Conservation (phyloP, 2,329 filamentous ascomycete genomes). For the Esteya vermicola region DNA sequence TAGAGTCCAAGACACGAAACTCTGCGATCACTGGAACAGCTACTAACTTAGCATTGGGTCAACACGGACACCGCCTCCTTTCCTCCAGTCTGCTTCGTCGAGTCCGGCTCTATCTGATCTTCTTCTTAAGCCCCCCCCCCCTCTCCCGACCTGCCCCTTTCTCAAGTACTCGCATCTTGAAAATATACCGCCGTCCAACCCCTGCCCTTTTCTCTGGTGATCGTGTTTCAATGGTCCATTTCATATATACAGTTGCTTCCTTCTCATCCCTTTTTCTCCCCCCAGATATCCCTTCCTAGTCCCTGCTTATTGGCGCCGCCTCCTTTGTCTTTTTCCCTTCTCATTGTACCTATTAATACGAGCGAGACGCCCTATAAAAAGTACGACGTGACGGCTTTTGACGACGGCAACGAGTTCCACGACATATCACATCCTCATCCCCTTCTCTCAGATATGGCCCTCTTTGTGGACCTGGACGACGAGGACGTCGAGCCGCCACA, state of each 20-base stretch:
- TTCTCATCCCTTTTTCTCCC: constrained; percentile 1
- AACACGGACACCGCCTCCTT: neutral
- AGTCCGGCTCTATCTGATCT: neutral
- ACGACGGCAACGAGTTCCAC: neutral
- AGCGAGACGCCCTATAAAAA: too few relatives aligned
- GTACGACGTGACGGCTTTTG: neutral
- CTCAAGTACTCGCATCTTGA: neutral
- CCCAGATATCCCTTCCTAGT: neutral
- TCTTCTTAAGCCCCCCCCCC: neutral
- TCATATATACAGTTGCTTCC: neutral
- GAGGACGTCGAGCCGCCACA: constrained; percentile 17
- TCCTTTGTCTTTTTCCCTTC: constrained; percentile 2
- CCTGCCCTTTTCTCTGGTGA: neutral
- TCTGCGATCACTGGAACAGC: neutral
- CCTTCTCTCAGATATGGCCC: too few relatives aligned
- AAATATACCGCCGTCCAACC: neutral
- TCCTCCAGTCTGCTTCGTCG: neutral
- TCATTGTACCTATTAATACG: too few relatives aligned
- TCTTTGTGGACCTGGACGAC: constrained; percentile 19
- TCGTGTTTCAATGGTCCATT: constrained; percentile 4
- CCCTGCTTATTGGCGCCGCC: constrained; percentile 1
- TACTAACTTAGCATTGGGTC: too few relatives aligned
- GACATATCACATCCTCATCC: neutral
- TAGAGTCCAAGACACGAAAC: neutral
- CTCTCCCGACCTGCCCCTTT: too few relatives aligned